A percentile compares a stretch with the other conserved stretches of the same genome.
Evolutionary conservation across 495 filamentous ascomycete species (phyloP).

Genomic region (Penicillium silybi): DNA sequence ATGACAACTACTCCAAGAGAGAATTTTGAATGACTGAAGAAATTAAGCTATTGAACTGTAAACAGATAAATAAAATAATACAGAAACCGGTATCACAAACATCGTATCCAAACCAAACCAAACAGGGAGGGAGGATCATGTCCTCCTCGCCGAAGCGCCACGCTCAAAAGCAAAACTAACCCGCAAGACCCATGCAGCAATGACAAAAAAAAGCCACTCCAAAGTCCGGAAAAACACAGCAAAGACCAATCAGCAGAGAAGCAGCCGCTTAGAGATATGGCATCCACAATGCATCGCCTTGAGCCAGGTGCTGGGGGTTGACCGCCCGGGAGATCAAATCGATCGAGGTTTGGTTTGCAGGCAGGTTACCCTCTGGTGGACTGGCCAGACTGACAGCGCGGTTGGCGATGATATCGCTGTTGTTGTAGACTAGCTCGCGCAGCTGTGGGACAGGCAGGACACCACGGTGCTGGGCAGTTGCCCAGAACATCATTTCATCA

Average conservation of each 20-base stretch:
- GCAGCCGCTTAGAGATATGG: slow-evolving; percentile 65
- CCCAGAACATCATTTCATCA: slow-evolving; percentile 98
- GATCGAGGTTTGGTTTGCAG: slow-evolving; percentile 93
- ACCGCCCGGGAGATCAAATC: slow-evolving; percentile 82
- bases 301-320: slow-evolving; percentile 77
- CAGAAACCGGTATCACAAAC: slow-evolving; percentile 27
- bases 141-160: slow-evolving; percentile 27
- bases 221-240: slow-evolving; percentile 10
- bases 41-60: slow-evolving; percentile 6
- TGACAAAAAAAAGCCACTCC: slow-evolving; percentile 13
- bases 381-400: slow-evolving; percentile 75
- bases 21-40: slow-evolving; percentile 8
- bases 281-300: slow-evolving; percentile 95
- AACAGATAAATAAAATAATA: slow-evolving; percentile 18
- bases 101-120: slow-evolving; percentile 14
- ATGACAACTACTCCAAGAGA: background rate
- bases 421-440: slow-evolving; percentile 80
- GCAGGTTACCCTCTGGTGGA: slow-evolving; percentile 62
- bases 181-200: slow-evolving; percentile 21
- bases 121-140: background rate
- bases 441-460: slow-evolving; percentile 64
- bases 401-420: slow-evolving; percentile 87
- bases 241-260: slow-evolving; percentile 11
- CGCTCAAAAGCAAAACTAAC: slow-evolving; percentile 28
- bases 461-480: slow-evolving; percentile 73